Evolutionary conservation across 805 yeast species (phyloP), one percentile per base, ranked within the genome.

Genomic region (Wickerhamiella qilinensis): DNA sequence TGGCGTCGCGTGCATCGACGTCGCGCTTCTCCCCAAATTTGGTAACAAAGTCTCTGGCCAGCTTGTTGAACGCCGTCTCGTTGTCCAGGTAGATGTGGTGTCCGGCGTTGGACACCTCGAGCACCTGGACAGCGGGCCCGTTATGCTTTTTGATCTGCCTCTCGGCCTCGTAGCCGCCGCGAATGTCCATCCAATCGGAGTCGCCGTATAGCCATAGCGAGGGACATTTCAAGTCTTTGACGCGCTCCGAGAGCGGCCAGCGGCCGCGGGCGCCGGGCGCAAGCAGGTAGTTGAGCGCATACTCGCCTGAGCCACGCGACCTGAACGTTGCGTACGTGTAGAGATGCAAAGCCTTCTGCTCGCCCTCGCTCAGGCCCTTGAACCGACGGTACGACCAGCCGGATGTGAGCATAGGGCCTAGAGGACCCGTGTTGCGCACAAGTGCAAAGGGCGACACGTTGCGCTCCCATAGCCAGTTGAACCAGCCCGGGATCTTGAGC

Each of bases 241-340:
- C 64, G 17, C 80, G 56, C 32, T 63, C 58, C 5, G 57, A 55
- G 38, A 88, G 60, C 1, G 97, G 93, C 48, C 69, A 61, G 44
- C 95, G 64, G 1, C 96, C 93, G 36, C 73, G 72, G 0, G 94
- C 97, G 3, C 97, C 98, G 5, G 95, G 93, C 0, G 83, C 86
- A 19, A 88, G 60, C 16, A 85, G 63, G 52, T 78, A 80, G 47
- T 83, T 80, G 46, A 91, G 63, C 65, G 88, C 76, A 55, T 88
- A 88, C 59, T 88, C 98, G 5, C 97, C 97, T 0, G 93, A 81
- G 0, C 98, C 98, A 3, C 67, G 71, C 6, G 82, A 77, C 46
- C 77, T 81, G 64, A 91, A 91, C 11, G 86, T 82, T 3, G 76
- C 71, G 57, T 88, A 86, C 0, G 88, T 64, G 55, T 91, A 91